phyloP scores from a whole-genome alignment of 2,329 filamentous ascomycete genomes.

The Tolypocladium capitatum region DNA sequence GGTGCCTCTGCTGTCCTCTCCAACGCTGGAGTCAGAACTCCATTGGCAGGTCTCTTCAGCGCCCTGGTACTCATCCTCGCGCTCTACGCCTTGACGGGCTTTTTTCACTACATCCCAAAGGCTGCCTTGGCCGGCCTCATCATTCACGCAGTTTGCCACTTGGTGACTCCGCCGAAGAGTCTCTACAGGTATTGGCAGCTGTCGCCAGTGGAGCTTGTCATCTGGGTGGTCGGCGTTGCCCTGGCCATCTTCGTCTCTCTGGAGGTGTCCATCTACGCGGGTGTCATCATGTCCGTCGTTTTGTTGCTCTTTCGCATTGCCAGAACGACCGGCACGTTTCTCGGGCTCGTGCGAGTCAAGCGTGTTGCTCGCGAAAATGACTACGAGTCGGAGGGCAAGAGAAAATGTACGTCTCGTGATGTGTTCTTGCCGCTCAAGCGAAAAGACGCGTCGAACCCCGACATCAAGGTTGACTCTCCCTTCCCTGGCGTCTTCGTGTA shows the following conservation, averaged over 20 bases:
- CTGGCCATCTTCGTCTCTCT: constrained; percentile 35
- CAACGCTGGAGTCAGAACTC: constrained; percentile 70
- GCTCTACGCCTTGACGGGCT: constrained; percentile 61
- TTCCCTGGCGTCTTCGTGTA: constrained; percentile 39
- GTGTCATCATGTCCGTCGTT: constrained; percentile 27
- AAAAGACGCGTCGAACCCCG: constrained; percentile 30
- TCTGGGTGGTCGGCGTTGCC: constrained; percentile 63
- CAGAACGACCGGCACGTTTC: constrained; percentile 31
- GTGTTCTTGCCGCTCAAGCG: constrained; percentile 28
- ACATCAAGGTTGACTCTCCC: constrained; percentile 25
- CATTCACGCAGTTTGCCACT: constrained; percentile 69
- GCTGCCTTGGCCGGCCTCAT: constrained; percentile 62
- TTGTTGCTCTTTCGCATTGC: constrained; percentile 32
- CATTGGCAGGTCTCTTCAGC: constrained; percentile 66
- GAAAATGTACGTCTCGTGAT: constrained; percentile 10
- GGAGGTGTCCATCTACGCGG: constrained; percentile 37
- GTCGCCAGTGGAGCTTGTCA: constrained; percentile 58
- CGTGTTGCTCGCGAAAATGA: constrained; percentile 4
- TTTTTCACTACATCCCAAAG: constrained; percentile 72
- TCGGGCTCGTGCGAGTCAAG: constrained; percentile 22
- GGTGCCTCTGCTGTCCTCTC: constrained; percentile 69
- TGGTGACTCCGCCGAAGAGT: constrained; percentile 60
- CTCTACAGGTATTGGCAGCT: constrained; percentile 69
- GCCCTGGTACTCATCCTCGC: constrained; percentile 63
- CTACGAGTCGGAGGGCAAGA: not conserved